phyloP scores from a whole-genome alignment of 2,329 filamentous ascomycete genomes.

The Didymella lethalis region DNA sequence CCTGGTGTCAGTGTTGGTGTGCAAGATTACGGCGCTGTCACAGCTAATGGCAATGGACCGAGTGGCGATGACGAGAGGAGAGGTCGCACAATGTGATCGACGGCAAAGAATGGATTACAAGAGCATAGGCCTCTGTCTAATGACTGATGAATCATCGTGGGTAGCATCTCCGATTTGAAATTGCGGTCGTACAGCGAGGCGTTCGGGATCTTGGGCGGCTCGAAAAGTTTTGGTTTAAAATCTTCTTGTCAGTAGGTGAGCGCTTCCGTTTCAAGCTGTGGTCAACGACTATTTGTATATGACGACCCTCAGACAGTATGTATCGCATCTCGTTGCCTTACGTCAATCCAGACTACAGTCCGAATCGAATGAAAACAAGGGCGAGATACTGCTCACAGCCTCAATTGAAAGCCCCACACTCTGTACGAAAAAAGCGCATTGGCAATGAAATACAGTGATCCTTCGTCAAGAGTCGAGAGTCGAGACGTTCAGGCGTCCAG shows the following conservation, averaged over 20 bases:
- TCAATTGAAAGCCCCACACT: background rate
- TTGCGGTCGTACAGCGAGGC: conserved; percentile 22
- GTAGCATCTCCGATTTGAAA: background rate
- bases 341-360: background rate
- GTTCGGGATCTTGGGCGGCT: conserved; percentile 9
- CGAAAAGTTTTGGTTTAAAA: background rate
- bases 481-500: background rate
- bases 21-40: conserved; percentile 21
- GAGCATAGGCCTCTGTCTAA: background rate
- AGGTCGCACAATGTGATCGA: conserved; percentile 26
- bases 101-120: background rate
- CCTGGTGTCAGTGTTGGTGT: conserved; percentile 34
- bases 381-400: no score
- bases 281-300: background rate
- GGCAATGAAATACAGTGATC: background rate
- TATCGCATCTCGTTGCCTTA: background rate
- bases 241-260: background rate
- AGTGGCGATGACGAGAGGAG: conserved; percentile 30
- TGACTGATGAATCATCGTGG: background rate
- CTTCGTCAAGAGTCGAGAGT: background rate
- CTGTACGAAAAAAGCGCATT: background rate
- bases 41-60: conserved; percentile 22
- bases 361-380: background rate
- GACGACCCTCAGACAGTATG: background rate
- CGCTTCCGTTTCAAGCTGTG: background rate